Evolutionary conservation across 2,329 filamentous ascomycete species (phyloP).

Genomic region (Ascochyta rabiei): DNA sequence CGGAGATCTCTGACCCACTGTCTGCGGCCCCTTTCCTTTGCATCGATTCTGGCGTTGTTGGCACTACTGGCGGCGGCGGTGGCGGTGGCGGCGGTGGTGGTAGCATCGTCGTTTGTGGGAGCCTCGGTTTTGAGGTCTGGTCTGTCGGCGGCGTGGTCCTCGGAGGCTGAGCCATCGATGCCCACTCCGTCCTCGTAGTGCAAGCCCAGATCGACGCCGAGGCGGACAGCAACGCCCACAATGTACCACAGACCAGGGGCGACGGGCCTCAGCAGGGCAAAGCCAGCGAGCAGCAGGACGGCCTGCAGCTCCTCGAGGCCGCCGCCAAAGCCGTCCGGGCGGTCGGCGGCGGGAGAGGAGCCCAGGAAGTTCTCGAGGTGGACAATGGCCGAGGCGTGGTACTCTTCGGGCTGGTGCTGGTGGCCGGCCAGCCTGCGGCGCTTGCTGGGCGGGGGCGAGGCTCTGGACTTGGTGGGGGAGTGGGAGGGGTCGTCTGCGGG

Average conservation of each 20-base stretch:
- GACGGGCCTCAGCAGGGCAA: constrained; percentile 88
- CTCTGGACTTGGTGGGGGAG: constrained; percentile 34
- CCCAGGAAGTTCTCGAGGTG: constrained; percentile 85
- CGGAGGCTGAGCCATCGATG: constrained; percentile 56
- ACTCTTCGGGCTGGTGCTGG: constrained; percentile 86
- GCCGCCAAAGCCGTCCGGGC: constrained; percentile 72
- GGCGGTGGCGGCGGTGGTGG: not conserved
- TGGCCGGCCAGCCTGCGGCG: constrained; percentile 54
- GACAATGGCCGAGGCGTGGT: constrained; percentile 91
- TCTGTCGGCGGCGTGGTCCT: constrained; percentile 31
- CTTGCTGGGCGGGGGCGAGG: constrained; percentile 45
- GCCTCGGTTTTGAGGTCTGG: constrained; percentile 17
- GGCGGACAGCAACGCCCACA: constrained; percentile 85
- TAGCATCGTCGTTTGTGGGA: too few relatives aligned
- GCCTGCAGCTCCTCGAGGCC: constrained; percentile 91
- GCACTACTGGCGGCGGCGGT: constrained; percentile 24
- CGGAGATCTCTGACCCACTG: constrained; percentile 88
- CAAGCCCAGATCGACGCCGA: constrained; percentile 89
- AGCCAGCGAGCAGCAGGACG: constrained; percentile 87
- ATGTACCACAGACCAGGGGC: constrained; percentile 98
- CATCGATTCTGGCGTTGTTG: constrained; percentile 50
- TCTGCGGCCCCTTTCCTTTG: constrained; percentile 68
- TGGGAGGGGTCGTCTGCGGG: constrained; percentile 37
- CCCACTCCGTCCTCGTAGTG: constrained; percentile 88
- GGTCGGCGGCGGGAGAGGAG: constrained; percentile 65